A percentile compares a stretch with the other conserved stretches of the same genome.
Conservation (phyloP, 2,329 filamentous ascomycete species). For the Colletotrichum sp. region DNA sequence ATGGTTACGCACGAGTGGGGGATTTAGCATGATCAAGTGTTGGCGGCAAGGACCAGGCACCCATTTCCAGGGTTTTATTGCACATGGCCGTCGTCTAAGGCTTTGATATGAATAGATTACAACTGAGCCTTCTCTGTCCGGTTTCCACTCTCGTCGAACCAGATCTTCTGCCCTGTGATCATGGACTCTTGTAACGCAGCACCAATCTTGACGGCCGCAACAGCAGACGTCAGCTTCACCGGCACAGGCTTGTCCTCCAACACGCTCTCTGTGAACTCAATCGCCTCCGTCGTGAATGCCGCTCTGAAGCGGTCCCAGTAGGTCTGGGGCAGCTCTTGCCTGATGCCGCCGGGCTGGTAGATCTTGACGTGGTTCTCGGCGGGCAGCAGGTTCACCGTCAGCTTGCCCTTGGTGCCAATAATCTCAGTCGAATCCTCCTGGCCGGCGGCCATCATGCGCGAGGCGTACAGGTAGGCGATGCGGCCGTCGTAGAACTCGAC, state of each 20-base stretch:
- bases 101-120: neutral
- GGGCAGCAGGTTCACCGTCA: slow-evolving; percentile 66
- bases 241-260: slow-evolving; percentile 61
- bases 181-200: slow-evolving; percentile 63
- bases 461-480: slow-evolving; percentile 69
- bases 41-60: neutral
- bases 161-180: slow-evolving; percentile 59
- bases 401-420: slow-evolving; percentile 69
- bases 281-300: slow-evolving; percentile 68
- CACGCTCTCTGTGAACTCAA: slow-evolving; percentile 65
- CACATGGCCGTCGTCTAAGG: neutral
- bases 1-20: neutral
- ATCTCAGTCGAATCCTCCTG: slow-evolving; percentile 73
- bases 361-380: slow-evolving; percentile 58
- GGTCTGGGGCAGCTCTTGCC: slow-evolving; percentile 63
- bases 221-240: slow-evolving; percentile 60
- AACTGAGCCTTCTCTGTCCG: slow-evolving; percentile 2
- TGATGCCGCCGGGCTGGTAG: slow-evolving; percentile 57
- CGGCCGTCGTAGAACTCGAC: slow-evolving; percentile 68
- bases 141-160: slow-evolving; percentile 54
- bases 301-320: slow-evolving; percentile 69
- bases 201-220: slow-evolving; percentile 66
- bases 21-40: neutral
- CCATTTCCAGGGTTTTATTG: neutral
- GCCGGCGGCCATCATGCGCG: slow-evolving; percentile 71